Percentiles rank a stretch among this genome's conserved stretches.
These are phyloP conservation scores for Fusarium pseudocircinatum DNA, from an alignment of 2,329 filamentous ascomycete species.

Conservation along the genomic window DNA sequence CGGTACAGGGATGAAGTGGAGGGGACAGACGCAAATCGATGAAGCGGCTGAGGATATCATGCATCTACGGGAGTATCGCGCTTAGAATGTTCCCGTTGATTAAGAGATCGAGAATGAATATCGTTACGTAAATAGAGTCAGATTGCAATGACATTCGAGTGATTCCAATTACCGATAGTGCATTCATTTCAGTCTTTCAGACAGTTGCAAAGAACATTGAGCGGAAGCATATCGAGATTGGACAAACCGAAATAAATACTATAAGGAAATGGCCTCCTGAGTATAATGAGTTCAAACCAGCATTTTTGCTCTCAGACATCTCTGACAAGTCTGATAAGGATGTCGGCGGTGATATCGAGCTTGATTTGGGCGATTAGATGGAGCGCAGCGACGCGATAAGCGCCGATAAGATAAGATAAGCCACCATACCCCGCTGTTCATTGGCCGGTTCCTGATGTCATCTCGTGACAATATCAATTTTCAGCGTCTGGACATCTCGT, in stretches of 20 bases:
- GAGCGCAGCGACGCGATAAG: background rate
- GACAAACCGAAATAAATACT: too few relatives aligned
- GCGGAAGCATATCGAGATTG: background rate
- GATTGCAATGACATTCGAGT: fast-evolving
- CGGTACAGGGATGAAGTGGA: background rate
- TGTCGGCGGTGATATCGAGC: background rate
- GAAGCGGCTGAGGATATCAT: background rate
- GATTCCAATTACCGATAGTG: background rate
- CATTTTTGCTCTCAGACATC: too few relatives aligned
- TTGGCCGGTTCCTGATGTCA: conserved; percentile 14
- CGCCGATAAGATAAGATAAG: conserved; percentile 12
- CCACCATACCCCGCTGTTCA: background rate
- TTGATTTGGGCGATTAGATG: background rate
- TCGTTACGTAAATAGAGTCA: background rate
- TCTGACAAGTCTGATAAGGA: background rate
- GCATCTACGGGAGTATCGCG: background rate
- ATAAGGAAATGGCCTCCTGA: fast-evolving
- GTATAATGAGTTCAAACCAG: background rate
- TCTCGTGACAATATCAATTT: conserved; percentile 11
- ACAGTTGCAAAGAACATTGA: background rate
- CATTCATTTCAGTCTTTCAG: background rate
- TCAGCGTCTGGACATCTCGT: background rate
- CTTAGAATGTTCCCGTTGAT: fast-evolving
- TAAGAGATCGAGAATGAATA: fast-evolving
- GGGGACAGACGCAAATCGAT: background rate